Evolutionary conservation across 2,329 filamentous ascomycete species (phyloP).

Genomic region (Calonectria honghensis): DNA sequence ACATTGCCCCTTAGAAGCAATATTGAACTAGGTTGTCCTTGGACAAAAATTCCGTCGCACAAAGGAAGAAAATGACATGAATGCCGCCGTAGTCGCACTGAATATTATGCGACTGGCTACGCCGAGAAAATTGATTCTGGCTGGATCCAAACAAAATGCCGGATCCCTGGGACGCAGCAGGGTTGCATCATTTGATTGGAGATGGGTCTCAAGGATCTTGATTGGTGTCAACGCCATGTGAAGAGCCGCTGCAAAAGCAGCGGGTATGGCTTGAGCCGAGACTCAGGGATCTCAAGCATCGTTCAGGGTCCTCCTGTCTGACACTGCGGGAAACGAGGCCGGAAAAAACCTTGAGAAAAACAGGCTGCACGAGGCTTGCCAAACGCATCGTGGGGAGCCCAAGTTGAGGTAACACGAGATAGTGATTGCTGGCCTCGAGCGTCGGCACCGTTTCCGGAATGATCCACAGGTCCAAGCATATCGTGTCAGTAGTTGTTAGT

Average conservation of each 20-base stretch:
- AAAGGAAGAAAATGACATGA: conserved; percentile 35
- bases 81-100: conserved; percentile 42
- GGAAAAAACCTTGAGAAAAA: background rate
- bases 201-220: conserved; percentile 16
- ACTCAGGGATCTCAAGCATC: conserved; percentile 11
- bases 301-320: conserved; percentile 24
- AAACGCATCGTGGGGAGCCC: conserved; percentile 19
- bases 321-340: background rate
- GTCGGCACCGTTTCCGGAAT: conserved; percentile 11
- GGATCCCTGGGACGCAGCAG: conserved; percentile 33
- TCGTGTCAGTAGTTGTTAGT: conserved; percentile 3
- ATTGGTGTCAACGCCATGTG: conserved; percentile 28
- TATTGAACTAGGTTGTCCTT: conserved; percentile 30
- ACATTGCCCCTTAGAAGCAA: conserved; percentile 33
- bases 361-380: background rate
- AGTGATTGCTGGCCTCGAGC: background rate
- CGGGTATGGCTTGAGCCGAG: conserved; percentile 30
- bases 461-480: conserved; percentile 27
- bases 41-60: conserved; percentile 25
- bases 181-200: conserved; percentile 27
- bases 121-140: conserved; percentile 14
- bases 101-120: conserved; percentile 38
- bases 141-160: conserved; percentile 28
- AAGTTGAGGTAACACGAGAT: conserved; percentile 14
- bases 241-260: conserved; percentile 32